Evolutionary conservation across 1,284 basidiomycete species (phyloP).

Genomic region (Ceratobasidium sp.): DNA sequence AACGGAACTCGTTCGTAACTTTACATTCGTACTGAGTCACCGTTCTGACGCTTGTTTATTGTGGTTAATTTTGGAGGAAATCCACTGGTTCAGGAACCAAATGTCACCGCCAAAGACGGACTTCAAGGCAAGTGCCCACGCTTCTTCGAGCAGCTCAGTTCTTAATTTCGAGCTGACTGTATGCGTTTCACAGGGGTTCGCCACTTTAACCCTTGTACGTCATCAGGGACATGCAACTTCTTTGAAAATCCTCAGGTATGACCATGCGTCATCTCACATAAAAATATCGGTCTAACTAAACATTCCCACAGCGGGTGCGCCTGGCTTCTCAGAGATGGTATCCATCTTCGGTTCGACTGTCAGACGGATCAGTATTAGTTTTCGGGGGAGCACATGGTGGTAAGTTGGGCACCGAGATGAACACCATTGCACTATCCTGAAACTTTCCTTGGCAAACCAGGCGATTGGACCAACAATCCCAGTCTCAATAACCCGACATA

Average conservation of each 20-base stretch:
- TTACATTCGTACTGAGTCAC: neutral
- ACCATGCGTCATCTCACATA: neutral
- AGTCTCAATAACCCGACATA: conserved; percentile 81
- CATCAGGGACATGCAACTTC: conserved; percentile 60
- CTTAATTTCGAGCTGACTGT: neutral
- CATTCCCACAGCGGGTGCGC: conserved; percentile 55
- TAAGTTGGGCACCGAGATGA: conserved; percentile 49
- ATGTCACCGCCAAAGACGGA: conserved; percentile 68
- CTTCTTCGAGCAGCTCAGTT: neutral
- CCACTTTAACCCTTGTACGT: conserved; percentile 70
- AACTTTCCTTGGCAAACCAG: conserved; percentile 52
- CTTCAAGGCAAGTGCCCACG: conserved; percentile 59
- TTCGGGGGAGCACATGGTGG: conserved; percentile 66
- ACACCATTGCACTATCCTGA: neutral
- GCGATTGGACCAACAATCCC: conserved; percentile 81
- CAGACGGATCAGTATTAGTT: conserved; percentile 82
- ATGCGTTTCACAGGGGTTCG: conserved; percentile 54
- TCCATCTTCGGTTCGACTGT: conserved; percentile 69
- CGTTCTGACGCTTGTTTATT: neutral
- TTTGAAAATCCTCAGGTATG: conserved; percentile 63
- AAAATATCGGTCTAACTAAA: neutral
- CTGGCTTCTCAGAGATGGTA: conserved; percentile 83
- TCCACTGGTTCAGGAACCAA: conserved; percentile 69
- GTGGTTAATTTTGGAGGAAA: conserved; percentile 79
- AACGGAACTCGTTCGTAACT: conserved; percentile 62